Percentiles rank a stretch among this genome's conserved stretches.
phyloP scores from a whole-genome alignment of 768 basidiomycete genomes.

The Mycena galopus region DNA sequence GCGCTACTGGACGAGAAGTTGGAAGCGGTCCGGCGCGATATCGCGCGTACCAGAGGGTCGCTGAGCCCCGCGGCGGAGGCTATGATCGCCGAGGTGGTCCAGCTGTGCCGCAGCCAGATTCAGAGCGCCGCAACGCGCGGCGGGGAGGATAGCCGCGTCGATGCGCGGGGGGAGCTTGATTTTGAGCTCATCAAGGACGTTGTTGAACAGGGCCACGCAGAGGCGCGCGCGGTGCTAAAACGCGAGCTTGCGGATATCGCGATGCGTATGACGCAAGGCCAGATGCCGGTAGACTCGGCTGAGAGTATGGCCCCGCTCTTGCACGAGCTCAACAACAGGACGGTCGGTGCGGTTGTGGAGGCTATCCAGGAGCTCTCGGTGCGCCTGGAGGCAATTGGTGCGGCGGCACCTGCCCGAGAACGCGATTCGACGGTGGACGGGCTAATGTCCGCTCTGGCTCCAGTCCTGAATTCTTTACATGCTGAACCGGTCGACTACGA shows the following conservation, averaged over 20 bases:
- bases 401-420: constrained; percentile 62
- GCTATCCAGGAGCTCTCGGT: constrained; percentile 69
- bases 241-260: constrained; percentile 69
- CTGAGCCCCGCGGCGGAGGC: constrained; percentile 66
- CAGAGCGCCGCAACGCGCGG: constrained; percentile 70
- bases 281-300: constrained; percentile 39
- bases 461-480: constrained; percentile 71
- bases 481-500: constrained; percentile 85
- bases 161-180: constrained; percentile 83
- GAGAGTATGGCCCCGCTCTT: constrained; percentile 59
- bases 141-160: constrained; percentile 72
- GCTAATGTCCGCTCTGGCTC: constrained; percentile 67
- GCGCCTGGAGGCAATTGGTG: constrained; percentile 67
- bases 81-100: constrained; percentile 75
- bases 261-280: constrained; percentile 52
- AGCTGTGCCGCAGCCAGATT: constrained; percentile 76
- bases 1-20: constrained; percentile 80
- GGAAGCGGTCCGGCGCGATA: constrained; percentile 59
- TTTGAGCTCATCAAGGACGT: constrained; percentile 80
- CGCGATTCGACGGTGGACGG: constrained; percentile 74
- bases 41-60: constrained; percentile 39
- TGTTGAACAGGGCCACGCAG: constrained; percentile 75
- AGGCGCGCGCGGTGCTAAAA: constrained; percentile 69
- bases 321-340: constrained; percentile 70
- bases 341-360: constrained; percentile 70